Evolutionary conservation across 106 monocot genomes (phyloP).

Genomic region (Triglochin maritima): DNA sequence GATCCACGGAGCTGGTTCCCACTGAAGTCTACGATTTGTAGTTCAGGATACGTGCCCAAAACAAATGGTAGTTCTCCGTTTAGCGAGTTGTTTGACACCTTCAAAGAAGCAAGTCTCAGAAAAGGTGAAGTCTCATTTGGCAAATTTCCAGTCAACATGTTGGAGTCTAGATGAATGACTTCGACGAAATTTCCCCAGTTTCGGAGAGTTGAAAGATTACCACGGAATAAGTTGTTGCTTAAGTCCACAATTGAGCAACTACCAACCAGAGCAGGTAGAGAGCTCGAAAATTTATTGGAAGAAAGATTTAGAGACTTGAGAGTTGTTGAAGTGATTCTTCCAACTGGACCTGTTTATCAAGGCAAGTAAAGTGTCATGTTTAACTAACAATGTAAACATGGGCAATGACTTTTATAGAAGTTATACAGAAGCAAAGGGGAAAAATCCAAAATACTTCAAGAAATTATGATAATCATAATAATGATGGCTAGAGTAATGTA

Average conservation of each 20-base stretch:
- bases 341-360: conserved; percentile 38
- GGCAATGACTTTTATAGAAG: not conserved
- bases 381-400: not conserved
- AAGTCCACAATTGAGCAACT: conserved; percentile 54
- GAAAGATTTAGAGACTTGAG: conserved; percentile 62
- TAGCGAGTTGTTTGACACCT: conserved; percentile 53
- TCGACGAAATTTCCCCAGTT: conserved; percentile 69
- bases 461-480: no score
- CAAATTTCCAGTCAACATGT: conserved; percentile 43
- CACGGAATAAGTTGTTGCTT: conserved; percentile 47
- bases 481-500: no score
- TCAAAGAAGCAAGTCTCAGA: conserved; percentile 45
- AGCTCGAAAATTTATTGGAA: conserved; percentile 43
- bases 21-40: conserved; percentile 52
- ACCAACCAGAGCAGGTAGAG: conserved; percentile 49
- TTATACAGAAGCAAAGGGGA: not conserved
- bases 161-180: conserved; percentile 54
- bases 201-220: conserved; percentile 41
- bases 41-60: conserved; percentile 55
- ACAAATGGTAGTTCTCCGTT: conserved; percentile 53
- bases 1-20: conserved; percentile 41
- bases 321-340: conserved; percentile 44
- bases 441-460: not conserved
- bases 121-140: conserved; percentile 60
- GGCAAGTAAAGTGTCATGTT: conserved; percentile 6